Evolutionary conservation across 225 moss, liverwort and hornwort genomes (phyloP), one percentile per base, ranked within the genome.

Genomic region (Pseudisothecium myosuroides): DNA sequence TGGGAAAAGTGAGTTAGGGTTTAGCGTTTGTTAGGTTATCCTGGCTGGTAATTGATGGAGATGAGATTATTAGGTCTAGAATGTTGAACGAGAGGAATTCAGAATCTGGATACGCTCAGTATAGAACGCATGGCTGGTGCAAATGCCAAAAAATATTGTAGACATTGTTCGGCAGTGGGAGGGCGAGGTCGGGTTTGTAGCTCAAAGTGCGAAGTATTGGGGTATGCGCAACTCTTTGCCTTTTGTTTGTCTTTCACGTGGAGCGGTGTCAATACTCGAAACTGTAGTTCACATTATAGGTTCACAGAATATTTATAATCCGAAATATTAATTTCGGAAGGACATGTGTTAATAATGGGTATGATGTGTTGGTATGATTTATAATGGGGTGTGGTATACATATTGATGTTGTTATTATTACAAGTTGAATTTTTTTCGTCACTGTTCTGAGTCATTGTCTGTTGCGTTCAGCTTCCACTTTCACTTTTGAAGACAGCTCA

Each of bases 401-500:
- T 52, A 47, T 47, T 77, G 60, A 49, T 89, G 67, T 55, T 58
- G 15, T 60, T 49, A 37, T 58, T 43, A 4, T 79, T 61, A 54
- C 4, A 14, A 49, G 47, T 82, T 82, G 78, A 55, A 45, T 17
- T 26, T 67, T 87, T 45, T 87, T 83, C 54, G 28, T 88, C 52
- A 27, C 32, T 65, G 37, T 62, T 36, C 84, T 89, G 21, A 89
- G 62, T 89, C 58, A 63, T 86, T 85, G 54, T 89, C 16, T 90
- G 87, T 68, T 82, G 76, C 32, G 64, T 87, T 49, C 95, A 97
- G 98, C 95, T 98, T 80, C 98, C 98, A 26, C 94, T 98, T 34
- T 98, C 98, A 14, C 94, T 98, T 74, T 89, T 98, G 89, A 98
- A 98, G 95, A 98, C 98, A 22, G 98, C 98, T 83, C 98, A 98